Evolutionary conservation across 225 moss, liverwort and hornwort genomes (phyloP), one percentile per base, ranked within the genome.

Genomic region (Thuidium tamariscinum): DNA sequence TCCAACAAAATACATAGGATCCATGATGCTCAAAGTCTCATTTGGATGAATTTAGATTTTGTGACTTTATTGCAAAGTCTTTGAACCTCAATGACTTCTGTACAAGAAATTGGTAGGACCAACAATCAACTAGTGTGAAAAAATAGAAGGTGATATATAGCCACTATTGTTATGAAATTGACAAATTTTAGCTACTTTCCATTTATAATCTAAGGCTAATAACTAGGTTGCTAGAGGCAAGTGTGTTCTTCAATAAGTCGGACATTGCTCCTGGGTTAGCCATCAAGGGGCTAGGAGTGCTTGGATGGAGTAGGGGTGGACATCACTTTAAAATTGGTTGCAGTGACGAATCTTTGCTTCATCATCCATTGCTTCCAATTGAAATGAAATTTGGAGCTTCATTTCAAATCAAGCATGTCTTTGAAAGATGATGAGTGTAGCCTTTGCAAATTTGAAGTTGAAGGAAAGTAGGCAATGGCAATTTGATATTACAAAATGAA

Each of bases 321-420:
- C 14, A 42, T 69, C 15, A 69, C 16, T 42, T 9, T 15, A 69
- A 7, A 1, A 2, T 8, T 69, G 26, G 42, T 42, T 2, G 4
- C 25, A 14, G 11, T 2, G 0, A 5, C 23, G 0, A 39, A 4
- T 0, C 13, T 1, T 4, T 8, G 1, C 4, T 41, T 4, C 2
- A 23, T 26, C 3, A 8, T 42, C 27, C 0, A 0, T 5, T 2
- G 7, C 1, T 13, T 2, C 3, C 13, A 0, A 0, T 7, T 39
- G 16, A 26, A 70, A 15, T 69, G 14, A 26, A 69, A 39, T 15
- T 70, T 41, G 1, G 16, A 26, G 14, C 42, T 42, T 26, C 42
- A 9, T 68, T 68, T 68, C 14, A 41, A 42, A 25, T 15, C 14
- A 0, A 1, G 0, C 39, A 69, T 71, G 5, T 42, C 8, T 41